phyloP scores from a whole-genome alignment of 805 yeast genomes.

The Monosporozyma yasuniensis region DNA sequence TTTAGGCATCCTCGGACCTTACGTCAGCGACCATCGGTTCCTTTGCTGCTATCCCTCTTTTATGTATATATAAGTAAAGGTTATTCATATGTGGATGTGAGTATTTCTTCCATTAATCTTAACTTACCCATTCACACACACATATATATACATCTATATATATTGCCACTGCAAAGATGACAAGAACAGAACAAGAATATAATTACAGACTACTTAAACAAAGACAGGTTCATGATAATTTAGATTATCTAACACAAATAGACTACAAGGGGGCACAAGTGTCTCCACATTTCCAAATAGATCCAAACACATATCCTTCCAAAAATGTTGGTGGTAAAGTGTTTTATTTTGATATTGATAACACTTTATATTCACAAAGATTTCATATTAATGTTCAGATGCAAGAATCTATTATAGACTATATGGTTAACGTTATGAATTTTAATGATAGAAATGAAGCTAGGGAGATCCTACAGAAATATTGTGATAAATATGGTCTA shows the following conservation, averaged over 20 bases:
- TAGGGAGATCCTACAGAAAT: constrained; percentile 51
- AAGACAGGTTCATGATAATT: constrained; percentile 18
- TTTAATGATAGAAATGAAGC: constrained; percentile 60
- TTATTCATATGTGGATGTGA: too few relatives aligned
- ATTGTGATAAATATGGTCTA: constrained; percentile 77
- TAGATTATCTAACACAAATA: constrained; percentile 21
- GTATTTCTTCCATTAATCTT: too few relatives aligned
- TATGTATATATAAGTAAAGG: too few relatives aligned
- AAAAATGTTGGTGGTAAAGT: constrained; percentile 23
- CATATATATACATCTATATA: not conserved
- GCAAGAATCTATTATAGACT: constrained; percentile 74
- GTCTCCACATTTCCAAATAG: constrained; percentile 15
- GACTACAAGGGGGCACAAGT: constrained; percentile 25
- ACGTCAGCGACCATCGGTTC: too few relatives aligned
- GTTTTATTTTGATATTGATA: constrained; percentile 87
- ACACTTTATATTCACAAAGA: constrained; percentile 70
- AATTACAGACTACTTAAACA: constrained; percentile 8
- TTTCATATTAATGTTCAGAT: constrained; percentile 70
- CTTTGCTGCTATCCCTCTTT: too few relatives aligned
- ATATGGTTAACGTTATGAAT: constrained; percentile 53
- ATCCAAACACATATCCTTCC: constrained; percentile 12
- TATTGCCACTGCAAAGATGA: not conserved
- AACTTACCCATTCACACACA: not conserved
- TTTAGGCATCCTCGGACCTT: not conserved
- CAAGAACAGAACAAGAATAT: not conserved